phyloP scores from a whole-genome alignment of 176 grass and related monocot genomes.

The Chloris gayana region DNA sequence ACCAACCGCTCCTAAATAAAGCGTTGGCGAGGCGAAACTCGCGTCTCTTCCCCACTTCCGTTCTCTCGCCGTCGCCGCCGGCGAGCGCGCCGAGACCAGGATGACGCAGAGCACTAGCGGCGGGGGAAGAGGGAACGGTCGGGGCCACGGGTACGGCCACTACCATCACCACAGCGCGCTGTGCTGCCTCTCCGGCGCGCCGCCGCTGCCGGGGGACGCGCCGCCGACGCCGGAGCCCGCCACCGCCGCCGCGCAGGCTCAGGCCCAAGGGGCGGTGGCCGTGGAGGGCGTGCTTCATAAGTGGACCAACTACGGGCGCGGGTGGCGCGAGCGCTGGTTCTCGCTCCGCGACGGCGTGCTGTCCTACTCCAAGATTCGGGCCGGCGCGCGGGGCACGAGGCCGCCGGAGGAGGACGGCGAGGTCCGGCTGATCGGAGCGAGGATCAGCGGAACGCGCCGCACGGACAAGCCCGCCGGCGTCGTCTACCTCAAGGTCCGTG shows the following conservation, averaged over 20 bases:
- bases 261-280: conserved; percentile 27
- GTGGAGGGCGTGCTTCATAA: conserved; percentile 72
- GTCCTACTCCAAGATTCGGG: conserved; percentile 85
- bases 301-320: conserved; percentile 89
- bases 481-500: conserved; percentile 47
- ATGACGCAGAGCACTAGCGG: conserved; percentile 37
- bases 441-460: conserved; percentile 30
- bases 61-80: conserved; percentile 8
- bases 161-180: conserved; percentile 48
- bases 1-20: conserved; percentile 55
- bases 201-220: conserved; percentile 29
- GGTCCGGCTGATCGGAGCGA: conserved; percentile 59
- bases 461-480: conserved; percentile 47
- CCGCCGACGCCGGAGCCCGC: conserved; percentile 25
- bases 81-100: conserved; percentile 4
- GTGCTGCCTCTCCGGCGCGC: conserved; percentile 65
- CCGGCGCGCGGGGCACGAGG: neutral
- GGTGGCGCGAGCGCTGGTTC: conserved; percentile 82
- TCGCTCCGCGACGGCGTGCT: conserved; percentile 70
- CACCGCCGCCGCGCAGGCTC: neutral
- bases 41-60: neutral
- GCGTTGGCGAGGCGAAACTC: conserved; percentile 29
- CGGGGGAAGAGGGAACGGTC: neutral
- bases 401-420: conserved; percentile 30
- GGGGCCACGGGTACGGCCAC: neutral